Evolutionary conservation across 208 protist genomes (phyloP).

Genomic region (Acanthamoeba culbertsoni): DNA sequence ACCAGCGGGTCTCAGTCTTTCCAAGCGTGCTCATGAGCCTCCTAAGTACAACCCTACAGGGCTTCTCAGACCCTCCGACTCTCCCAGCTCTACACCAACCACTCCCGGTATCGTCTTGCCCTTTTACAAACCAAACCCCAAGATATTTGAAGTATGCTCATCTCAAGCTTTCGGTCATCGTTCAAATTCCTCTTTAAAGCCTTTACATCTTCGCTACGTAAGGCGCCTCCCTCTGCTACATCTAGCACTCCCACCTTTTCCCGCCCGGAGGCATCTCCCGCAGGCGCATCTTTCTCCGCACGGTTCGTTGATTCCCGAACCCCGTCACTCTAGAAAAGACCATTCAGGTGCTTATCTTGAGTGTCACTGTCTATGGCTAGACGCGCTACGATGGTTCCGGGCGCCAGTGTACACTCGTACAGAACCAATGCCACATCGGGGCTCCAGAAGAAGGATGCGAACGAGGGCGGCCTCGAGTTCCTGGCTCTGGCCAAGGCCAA

Average conservation of each 20-base stretch:
- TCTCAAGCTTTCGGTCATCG: too few relatives aligned
- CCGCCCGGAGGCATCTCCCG: too few relatives aligned
- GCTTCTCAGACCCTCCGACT: not conserved
- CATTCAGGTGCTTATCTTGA: not conserved
- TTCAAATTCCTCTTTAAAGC: too few relatives aligned
- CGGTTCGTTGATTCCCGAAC: not conserved
- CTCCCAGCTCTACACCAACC: not conserved
- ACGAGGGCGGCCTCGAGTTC: not conserved
- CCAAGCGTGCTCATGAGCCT: not conserved
- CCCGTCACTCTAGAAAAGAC: not conserved
- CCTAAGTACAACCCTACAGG: conserved; percentile 6
- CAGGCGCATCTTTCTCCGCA: not conserved
- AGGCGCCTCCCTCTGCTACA: not conserved
- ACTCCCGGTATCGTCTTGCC: not conserved
- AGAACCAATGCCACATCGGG: not conserved
- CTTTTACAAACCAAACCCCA: not conserved
- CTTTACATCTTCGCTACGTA: too few relatives aligned
- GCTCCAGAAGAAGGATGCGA: not conserved
- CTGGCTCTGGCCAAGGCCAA: conserved; percentile 43
- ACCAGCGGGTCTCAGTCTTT: not conserved
- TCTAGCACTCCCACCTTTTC: not conserved
- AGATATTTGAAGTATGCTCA: too few relatives aligned
- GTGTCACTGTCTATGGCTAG: not conserved
- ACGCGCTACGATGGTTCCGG: not conserved
- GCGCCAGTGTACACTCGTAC: not conserved